Base-by-base conservation (phyloP, 805 yeast genomes). In the Naumovozyma castellii region DNA sequence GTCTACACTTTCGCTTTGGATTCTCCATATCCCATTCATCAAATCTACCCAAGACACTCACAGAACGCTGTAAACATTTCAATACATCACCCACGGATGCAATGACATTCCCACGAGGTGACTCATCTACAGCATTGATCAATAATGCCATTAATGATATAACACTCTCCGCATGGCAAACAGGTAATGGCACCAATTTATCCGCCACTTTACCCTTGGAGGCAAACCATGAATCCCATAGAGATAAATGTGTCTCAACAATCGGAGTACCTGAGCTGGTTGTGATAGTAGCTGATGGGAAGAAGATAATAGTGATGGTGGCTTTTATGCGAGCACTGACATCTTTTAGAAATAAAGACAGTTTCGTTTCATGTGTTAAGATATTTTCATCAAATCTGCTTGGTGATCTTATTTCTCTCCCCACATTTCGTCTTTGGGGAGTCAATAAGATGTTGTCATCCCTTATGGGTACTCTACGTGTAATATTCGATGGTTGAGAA, bases 101-200 rank as follows among this genome's bases (percentile, higher is more conserved):
- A 3, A 70, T 69, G 2, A 80, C 73, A 5, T 71, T 63, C 19
- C 74, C 71, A 39, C 65, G 71, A 41, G 74, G 75, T 46, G 80
- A 87, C 53, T 81, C 87, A 37, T 72, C 76, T 18, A 75, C 67
- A 1, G 87, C 76, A 51, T 74, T 76, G 4, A 57, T 50, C 16
- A 61, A 27, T 5, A 76, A 59, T 15, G 78, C 62, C 40, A 80
- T 63, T 37, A 79, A 69, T 2, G 84, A 62, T 10, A 81, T 56
- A 2, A 83, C 68, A 37, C 80, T 71, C 15, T 80, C 74, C 0
- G 84, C 73, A 52, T 80, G 77, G 4, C 84, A 84, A 40, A 71
- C 73, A 1, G 84, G 77, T 38, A 78, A 69, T n/a, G 77, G 68
- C 2, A 79, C 68, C 29, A 85, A 61, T 17, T 73, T 69, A 43